Percentiles rank a stretch among this genome's conserved stretches.
Evolutionary conservation across 2,329 filamentous ascomycete genomes (phyloP).

Genomic region (Alternaria angustiovoidea): DNA sequence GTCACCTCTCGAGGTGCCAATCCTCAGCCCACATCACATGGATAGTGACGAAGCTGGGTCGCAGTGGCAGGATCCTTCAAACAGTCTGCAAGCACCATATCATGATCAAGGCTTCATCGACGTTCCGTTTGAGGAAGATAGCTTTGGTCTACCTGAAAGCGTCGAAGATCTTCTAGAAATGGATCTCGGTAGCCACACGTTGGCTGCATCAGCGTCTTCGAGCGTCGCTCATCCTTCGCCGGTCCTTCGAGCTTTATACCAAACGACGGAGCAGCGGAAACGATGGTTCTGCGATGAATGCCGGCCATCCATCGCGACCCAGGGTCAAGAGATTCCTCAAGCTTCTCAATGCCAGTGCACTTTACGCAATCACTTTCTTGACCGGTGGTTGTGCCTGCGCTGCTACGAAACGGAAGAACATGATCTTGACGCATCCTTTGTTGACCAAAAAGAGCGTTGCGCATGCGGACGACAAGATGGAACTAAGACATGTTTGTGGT

Average conservation of each 20-base stretch:
- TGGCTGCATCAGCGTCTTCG: constrained; percentile 30
- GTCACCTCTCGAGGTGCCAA: constrained; percentile 33
- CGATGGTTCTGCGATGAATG: constrained; percentile 16
- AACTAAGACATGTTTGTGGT: constrained; percentile 27
- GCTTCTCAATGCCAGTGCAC: constrained; percentile 26
- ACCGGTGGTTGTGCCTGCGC: constrained; percentile 33
- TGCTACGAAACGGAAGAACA: constrained; percentile 28
- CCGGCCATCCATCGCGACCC: not conserved
- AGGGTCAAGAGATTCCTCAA: not conserved
- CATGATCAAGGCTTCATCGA: constrained; percentile 47
- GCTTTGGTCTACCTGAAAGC: constrained; percentile 29
- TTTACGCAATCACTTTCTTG: constrained; percentile 27
- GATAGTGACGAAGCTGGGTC: not conserved
- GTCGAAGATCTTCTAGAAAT: constrained; percentile 38
- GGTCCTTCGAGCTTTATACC: constrained; percentile 35
- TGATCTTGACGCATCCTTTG: constrained; percentile 6
- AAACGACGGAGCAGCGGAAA: constrained; percentile 32
- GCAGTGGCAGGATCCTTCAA: constrained; percentile 20
- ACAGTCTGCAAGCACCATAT: constrained; percentile 21
- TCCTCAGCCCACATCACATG: constrained; percentile 41
- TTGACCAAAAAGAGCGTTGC: constrained; percentile 8
- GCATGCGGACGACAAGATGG: constrained; percentile 16
- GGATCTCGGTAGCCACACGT: constrained; percentile 32
- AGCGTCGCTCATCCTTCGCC: constrained; percentile 34
- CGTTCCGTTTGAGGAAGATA: constrained; percentile 31